Evolutionary conservation across 345 rosid genomes (phyloP).

Genomic region (Corymbia maculata): DNA sequence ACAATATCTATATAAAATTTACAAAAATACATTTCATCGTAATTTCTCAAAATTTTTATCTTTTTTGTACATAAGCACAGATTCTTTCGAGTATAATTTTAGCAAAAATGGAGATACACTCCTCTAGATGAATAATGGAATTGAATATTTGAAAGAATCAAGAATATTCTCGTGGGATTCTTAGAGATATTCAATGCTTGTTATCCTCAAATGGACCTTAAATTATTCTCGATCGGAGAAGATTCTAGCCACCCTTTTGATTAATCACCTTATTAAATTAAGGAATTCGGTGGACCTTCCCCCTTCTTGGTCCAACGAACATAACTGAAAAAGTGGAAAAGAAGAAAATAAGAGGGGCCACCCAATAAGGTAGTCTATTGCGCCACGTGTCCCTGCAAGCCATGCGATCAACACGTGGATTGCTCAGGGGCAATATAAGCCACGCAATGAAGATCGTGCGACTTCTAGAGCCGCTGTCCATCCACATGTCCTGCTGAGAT

Average conservation of each 20-base stretch:
- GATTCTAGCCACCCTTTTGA: neutral
- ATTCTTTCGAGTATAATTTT: neutral
- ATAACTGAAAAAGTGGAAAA: neutral
- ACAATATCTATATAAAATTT: accelerated
- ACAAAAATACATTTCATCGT: too few relatives aligned
- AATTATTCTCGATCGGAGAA: neutral
- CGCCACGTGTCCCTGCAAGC: neutral
- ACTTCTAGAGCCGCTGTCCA: neutral
- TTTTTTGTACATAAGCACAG: neutral
- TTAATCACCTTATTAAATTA: neutral
- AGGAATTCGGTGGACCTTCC: neutral
- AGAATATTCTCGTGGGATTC: neutral
- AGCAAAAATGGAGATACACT: neutral
- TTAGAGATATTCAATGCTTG: neutral
- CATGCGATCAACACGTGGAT: neutral
- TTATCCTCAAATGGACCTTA: neutral
- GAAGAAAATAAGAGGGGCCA: neutral
- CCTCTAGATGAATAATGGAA: neutral
- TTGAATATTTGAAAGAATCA: neutral
- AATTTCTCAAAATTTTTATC: neutral
- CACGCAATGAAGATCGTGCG: neutral
- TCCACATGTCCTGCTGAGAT: neutral
- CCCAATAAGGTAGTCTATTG: neutral
- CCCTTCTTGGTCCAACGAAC: neutral
- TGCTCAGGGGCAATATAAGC: neutral